A percentile compares a stretch with the other conserved stretches of the same genome.
phyloP scores from a whole-genome alignment of 192 early-diverging fungal species.

The Coemansia sp. region DNA sequence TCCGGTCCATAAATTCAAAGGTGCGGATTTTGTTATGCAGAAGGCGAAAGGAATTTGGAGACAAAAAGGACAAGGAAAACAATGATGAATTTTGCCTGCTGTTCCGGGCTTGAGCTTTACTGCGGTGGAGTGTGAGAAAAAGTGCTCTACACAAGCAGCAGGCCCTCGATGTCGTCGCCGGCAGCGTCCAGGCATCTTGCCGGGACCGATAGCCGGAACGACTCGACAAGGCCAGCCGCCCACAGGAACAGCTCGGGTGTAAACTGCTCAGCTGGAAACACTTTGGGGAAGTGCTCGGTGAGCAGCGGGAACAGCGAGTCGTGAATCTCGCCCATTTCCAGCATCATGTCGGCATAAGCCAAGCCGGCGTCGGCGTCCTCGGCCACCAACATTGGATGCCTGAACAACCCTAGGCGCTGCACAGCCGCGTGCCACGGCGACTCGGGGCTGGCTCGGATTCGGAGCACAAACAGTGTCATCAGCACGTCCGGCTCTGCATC shows the following conservation, averaged over 20 bases:
- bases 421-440: constrained; percentile 24
- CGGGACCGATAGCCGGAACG: constrained; percentile 15
- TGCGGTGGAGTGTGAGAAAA: too few relatives aligned
- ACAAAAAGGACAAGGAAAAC: neutral
- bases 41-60: too few relatives aligned
- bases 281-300: constrained; percentile 26
- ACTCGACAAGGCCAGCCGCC: constrained; percentile 39
- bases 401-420: constrained; percentile 18
- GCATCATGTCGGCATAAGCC: constrained; percentile 21
- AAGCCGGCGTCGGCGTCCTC: neutral
- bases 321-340: constrained; percentile 33
- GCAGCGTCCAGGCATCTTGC: neutral
- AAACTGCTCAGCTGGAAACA: constrained; percentile 21
- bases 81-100: neutral
- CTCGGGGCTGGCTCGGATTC: neutral
- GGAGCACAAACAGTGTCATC: constrained; percentile 29
- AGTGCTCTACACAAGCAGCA: constrained; percentile 14
- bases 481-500: constrained; percentile 27
- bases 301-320: constrained; percentile 41
- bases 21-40: too few relatives aligned
- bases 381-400: constrained; percentile 26
- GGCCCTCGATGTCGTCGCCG: constrained; percentile 15
- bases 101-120: too few relatives aligned
- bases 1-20: too few relatives aligned
- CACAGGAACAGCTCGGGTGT: constrained; percentile 38